Evolutionary conservation across 495 filamentous ascomycete species (phyloP), one percentile per base, ranked within the genome.

Genomic region (Symbiotaphrina buchneri): DNA sequence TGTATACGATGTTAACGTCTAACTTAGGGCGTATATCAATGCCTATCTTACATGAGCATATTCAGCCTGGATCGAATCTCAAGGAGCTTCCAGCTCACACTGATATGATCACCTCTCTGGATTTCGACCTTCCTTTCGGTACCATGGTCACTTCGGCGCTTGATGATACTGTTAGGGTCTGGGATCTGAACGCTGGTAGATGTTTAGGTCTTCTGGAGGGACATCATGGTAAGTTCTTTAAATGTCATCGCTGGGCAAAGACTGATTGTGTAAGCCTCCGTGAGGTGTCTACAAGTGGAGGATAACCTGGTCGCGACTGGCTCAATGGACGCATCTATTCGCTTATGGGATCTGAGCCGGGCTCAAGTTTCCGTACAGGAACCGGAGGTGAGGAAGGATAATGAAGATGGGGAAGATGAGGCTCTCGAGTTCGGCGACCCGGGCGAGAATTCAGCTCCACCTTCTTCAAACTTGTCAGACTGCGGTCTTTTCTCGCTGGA

Each of bases 81-180:
- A 74, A 73, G 40, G 74, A 90, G 47, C 64, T 94, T 26, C 71
- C 71, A 45, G 80, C 90, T 7, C 90, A 95, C 45, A 71, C 68
- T 15, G 87, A 99, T 46, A 63, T 66, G 40, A 75, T 99, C 37
- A 92, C 83, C 0, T 73, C 83, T 14, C 52, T 99, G 33, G 87
- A 95, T 50, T 94, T 95, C 45, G 87, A 99, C 48, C 78, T 73
- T 18, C 87, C 87, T 0, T 95, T 95, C 42, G 87, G 87, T 6
- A 85, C 83, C 6, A 70, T 94, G 72, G 74, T 95, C 10, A 84
- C 81, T n/a, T 74, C 90, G 2, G 82, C 87, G 2, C 55, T 94
- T 44, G 90, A 99, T 44, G 87, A 99, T 52, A 83, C 81, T 2
- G 80, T 99, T n/a, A 65, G 79, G 31, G 87, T 95, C 19, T 99